These are phyloP conservation scores for Acer yangbiense DNA, from an alignment of 345 rosid genomes.

Conservation along the genomic window DNA sequence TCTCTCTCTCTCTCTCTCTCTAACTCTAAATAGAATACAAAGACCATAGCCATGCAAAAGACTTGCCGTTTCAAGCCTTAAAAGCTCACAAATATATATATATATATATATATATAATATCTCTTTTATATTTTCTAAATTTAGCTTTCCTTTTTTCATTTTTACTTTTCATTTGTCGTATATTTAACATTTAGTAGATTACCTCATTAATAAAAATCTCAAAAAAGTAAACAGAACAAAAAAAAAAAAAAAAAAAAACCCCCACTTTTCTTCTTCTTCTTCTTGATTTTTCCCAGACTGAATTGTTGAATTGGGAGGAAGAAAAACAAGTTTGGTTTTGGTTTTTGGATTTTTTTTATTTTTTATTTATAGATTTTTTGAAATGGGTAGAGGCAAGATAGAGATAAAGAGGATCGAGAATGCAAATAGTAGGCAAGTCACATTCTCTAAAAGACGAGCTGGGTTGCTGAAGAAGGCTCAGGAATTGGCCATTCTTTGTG, in stretches of 20 bases:
- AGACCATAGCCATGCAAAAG: constrained; percentile 60
- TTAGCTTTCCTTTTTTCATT: constrained; percentile 31
- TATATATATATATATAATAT: not conserved
- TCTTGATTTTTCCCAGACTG: not conserved
- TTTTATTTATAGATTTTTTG: constrained; percentile 3
- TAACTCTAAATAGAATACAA: constrained; percentile 41
- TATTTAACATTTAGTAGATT: not conserved
- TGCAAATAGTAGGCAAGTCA: constrained; percentile 94
- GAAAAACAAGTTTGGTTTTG: not conserved
- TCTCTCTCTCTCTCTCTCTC: not conserved
- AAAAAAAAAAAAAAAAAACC: not conserved
- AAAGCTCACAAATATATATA: constrained; percentile 19
- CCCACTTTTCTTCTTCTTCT: not conserved
- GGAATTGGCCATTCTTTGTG: constrained; percentile 89
- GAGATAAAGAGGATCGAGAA: constrained; percentile 95
- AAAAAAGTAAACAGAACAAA: not conserved
- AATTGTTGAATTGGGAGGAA: not conserved
- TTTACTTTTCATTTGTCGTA: not conserved
- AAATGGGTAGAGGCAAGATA: constrained; percentile 93
- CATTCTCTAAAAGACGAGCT: constrained; percentile 89
- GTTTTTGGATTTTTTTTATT: not conserved
- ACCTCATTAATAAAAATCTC: not conserved
- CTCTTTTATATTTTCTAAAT: constrained; percentile 37
- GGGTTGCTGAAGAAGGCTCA: constrained; percentile 91
- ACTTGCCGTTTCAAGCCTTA: constrained; percentile 49